phyloP scores from a whole-genome alignment of 2,329 filamentous ascomycete genomes.

The Zymoseptoria crescenta region DNA sequence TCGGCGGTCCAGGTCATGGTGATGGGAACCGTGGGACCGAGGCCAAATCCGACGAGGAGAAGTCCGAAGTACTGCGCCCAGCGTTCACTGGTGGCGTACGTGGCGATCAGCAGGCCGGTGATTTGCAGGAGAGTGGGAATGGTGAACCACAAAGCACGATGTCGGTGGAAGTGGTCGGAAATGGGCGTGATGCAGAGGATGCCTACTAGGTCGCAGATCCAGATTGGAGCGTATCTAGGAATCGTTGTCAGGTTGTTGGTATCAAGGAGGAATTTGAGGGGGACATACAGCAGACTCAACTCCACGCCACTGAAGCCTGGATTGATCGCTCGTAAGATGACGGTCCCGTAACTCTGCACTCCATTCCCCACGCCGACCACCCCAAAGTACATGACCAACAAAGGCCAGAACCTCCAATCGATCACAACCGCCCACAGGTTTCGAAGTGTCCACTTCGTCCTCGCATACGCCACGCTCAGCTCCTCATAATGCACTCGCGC shows the following conservation, averaged over 20 bases:
- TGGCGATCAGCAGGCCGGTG: conserved; percentile 68
- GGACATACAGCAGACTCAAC: conserved; percentile 75
- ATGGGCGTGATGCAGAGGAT: conserved; percentile 80
- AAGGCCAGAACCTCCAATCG: conserved; percentile 83
- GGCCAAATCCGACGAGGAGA: conserved; percentile 82
- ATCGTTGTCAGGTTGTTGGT: background rate
- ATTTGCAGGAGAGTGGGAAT: conserved; percentile 71
- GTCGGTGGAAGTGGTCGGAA: conserved; percentile 75
- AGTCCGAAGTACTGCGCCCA: conserved; percentile 85
- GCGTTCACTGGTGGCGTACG: conserved; percentile 58
- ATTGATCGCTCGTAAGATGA: conserved; percentile 77
- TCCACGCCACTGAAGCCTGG: conserved; percentile 63
- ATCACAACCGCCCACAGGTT: conserved; percentile 65
- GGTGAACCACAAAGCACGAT: conserved; percentile 75
- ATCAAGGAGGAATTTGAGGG: conserved; percentile 27
- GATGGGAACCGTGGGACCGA: conserved; percentile 84
- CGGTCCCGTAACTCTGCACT: conserved; percentile 76
- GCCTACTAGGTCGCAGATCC: conserved; percentile 67
- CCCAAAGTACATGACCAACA: conserved; percentile 88
- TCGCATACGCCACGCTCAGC: conserved; percentile 70
- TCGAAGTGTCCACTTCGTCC: conserved; percentile 61
- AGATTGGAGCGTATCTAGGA: conserved; percentile 37
- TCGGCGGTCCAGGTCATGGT: conserved; percentile 92
- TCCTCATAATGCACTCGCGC: conserved; percentile 77
- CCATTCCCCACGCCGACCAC: conserved; percentile 89